These are phyloP conservation scores for Pseudogymnoascus sp. DNA, from an alignment of 2,329 filamentous ascomycete genomes.

Conservation along the genomic window DNA sequence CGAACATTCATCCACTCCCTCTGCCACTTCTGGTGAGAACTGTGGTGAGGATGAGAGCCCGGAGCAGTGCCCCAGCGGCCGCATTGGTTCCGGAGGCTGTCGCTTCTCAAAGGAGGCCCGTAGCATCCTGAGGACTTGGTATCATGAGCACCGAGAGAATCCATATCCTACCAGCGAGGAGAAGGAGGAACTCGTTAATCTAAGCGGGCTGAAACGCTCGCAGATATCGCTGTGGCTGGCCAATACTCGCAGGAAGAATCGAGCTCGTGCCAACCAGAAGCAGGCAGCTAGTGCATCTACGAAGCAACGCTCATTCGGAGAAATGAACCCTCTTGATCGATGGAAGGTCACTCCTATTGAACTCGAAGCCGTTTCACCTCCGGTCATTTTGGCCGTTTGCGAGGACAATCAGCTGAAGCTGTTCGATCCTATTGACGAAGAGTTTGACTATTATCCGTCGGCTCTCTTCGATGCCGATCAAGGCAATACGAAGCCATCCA, in stretches of 20 bases:
- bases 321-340: constrained; percentile 12
- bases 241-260: constrained; percentile 11
- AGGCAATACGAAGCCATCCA: neutral
- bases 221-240: constrained; percentile 12
- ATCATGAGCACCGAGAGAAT: constrained; percentile 10
- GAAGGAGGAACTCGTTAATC: constrained; percentile 5
- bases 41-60: neutral
- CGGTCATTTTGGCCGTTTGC: constrained; percentile 20
- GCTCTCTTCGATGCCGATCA: neutral
- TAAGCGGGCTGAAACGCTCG: constrained; percentile 10
- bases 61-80: neutral
- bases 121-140: constrained; percentile 12
- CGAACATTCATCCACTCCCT: neutral
- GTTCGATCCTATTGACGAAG: constrained; percentile 4
- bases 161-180: constrained; percentile 10
- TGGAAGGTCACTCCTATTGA: constrained; percentile 13
- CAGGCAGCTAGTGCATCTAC: neutral
- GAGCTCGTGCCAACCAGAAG: constrained; percentile 12
- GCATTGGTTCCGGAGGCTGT: neutral
- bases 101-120: constrained; percentile 12
- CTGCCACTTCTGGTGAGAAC: constrained; percentile 5
- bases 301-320: neutral
- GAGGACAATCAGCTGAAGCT: constrained; percentile 10
- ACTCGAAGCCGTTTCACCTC: constrained; percentile 10
- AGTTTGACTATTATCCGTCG: neutral